These are phyloP conservation scores for Aspergillus candidus DNA, from an alignment of 2,329 filamentous ascomycete genomes.

Conservation along the genomic window DNA sequence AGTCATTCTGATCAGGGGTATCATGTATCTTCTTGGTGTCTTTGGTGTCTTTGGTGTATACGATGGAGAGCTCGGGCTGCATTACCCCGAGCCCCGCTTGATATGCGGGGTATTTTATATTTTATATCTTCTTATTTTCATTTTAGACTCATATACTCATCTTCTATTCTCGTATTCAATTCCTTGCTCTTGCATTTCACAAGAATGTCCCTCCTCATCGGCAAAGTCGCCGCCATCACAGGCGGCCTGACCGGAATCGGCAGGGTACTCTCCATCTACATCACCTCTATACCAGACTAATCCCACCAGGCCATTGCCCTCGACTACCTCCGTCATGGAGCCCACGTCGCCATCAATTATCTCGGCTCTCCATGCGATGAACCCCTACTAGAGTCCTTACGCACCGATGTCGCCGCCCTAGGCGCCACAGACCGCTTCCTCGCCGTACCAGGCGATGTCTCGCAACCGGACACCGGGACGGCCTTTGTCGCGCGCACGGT, in stretches of 20 bases:
- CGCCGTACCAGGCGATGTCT: conserved; percentile 70
- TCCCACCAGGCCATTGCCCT: conserved; percentile 63
- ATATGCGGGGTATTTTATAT: no score
- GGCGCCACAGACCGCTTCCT: conserved; percentile 45
- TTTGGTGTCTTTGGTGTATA: no score
- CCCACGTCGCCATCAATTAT: conserved; percentile 74
- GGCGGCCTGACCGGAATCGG: conserved; percentile 84
- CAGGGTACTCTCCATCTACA: conserved; percentile 36
- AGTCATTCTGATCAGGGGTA: no score
- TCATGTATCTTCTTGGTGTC: no score
- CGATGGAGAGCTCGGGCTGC: no score
- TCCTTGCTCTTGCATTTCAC: no score
- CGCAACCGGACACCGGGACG: conserved; percentile 63
- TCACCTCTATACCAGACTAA: background rate
- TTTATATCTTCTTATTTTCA: no score
- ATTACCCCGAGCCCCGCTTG: no score
- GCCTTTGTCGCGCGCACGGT: conserved; percentile 63
- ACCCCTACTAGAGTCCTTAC: conserved; percentile 24
- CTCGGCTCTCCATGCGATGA: conserved; percentile 46
- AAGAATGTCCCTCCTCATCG: conserved; percentile 49
- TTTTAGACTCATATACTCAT: no score
- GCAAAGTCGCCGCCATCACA: conserved; percentile 79
- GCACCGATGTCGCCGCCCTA: conserved; percentile 20
- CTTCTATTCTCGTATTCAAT: no score
- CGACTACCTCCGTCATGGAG: conserved; percentile 70